Conservation (phyloP, 2,329 filamentous ascomycete species). For the Diaporthe citriasiana region DNA sequence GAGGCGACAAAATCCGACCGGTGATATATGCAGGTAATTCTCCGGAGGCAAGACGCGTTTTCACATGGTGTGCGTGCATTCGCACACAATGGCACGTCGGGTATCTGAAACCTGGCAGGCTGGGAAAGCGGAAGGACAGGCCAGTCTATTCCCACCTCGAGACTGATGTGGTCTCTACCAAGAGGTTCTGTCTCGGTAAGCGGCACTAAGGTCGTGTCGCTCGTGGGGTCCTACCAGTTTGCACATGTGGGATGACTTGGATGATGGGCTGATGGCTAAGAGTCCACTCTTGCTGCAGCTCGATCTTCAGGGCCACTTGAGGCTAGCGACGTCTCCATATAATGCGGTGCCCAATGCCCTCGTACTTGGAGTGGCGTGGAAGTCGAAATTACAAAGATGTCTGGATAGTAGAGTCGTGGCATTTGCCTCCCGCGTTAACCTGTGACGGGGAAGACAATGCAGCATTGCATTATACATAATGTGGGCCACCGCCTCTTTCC, state of each 20-base stretch:
- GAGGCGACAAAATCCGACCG: conserved; percentile 32
- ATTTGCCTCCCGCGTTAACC: conserved; percentile 1
- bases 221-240: conserved; percentile 1
- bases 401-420: not conserved
- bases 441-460: conserved; percentile 4
- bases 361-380: conserved; percentile 22
- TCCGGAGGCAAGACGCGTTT: conserved; percentile 23
- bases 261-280: conserved; percentile 13
- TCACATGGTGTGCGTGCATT: not conserved
- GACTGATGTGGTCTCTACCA: not conserved
- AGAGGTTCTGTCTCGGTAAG: conserved; percentile 12
- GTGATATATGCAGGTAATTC: conserved; percentile 32
- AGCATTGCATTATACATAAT: not conserved
- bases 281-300: conserved; percentile 22
- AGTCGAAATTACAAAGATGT: conserved; percentile 8
- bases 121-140: conserved; percentile 14
- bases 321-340: conserved; percentile 4
- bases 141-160: not conserved
- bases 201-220: conserved; percentile 17
- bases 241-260: too few species aligned
- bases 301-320: conserved; percentile 23
- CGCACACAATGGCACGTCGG: conserved; percentile 1
- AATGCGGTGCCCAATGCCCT: conserved; percentile 5
- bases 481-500: conserved; percentile 31
- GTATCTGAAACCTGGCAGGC: conserved; percentile 6